Evolutionary conservation across 768 basidiomycete genomes (phyloP).

Genomic region (Tulasnella sp.): DNA sequence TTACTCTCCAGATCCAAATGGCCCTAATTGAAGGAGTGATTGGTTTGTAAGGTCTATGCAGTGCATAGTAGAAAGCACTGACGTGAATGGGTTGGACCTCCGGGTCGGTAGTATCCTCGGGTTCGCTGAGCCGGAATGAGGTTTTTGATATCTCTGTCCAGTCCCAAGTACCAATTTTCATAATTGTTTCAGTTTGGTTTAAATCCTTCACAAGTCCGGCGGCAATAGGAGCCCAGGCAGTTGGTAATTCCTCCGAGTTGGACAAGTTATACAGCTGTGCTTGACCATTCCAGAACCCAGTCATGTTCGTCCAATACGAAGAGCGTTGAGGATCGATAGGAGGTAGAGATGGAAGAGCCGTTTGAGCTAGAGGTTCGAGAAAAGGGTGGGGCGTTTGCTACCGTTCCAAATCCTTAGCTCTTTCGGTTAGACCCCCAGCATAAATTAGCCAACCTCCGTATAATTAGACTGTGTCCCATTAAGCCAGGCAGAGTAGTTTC

Average conservation of each 20-base stretch:
- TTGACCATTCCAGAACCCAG: conserved; percentile 74
- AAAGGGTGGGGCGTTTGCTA: conserved; percentile 6
- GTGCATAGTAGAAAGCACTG: neutral
- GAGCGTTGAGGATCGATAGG: conserved; percentile 51
- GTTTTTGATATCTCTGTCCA: conserved; percentile 68
- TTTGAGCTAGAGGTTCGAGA: conserved; percentile 54
- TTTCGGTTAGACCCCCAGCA: neutral
- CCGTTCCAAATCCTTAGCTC: conserved; percentile 5
- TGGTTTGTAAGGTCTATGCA: conserved; percentile 72
- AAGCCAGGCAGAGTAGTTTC: conserved; percentile 78
- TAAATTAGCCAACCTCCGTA: conserved; percentile 53
- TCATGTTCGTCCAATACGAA: conserved; percentile 76
- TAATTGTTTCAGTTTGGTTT: conserved; percentile 53
- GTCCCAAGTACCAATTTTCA: conserved; percentile 62
- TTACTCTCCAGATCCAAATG: conserved; percentile 41
- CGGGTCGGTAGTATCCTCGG: conserved; percentile 40
- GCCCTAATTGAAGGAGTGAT: conserved; percentile 46
- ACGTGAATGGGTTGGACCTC: neutral
- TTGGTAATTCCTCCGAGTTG: conserved; percentile 44
- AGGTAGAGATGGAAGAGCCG: conserved; percentile 53
- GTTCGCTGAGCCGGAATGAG: conserved; percentile 68
- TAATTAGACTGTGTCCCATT: conserved; percentile 69
- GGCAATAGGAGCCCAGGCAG: conserved; percentile 58
- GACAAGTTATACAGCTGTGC: conserved; percentile 61
- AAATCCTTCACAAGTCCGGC: conserved; percentile 54